Evolutionary conservation across 768 basidiomycete species (phyloP), one percentile per base, ranked within the genome.

Genomic region (Cystofilobasidium macerans): DNA sequence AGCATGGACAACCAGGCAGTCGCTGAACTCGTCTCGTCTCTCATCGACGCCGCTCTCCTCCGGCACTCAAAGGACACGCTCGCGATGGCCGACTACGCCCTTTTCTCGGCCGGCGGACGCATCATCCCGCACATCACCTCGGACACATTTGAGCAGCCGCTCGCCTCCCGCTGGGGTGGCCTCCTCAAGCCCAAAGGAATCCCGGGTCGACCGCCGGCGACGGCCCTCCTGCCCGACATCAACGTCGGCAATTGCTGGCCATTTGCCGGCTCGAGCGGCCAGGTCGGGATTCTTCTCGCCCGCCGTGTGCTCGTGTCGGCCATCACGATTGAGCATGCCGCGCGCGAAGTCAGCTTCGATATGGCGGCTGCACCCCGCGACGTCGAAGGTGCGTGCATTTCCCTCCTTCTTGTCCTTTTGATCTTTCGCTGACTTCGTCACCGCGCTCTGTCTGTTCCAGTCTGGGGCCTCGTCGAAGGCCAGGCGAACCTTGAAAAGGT

Each of bases 211-310:
- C 83, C 89, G 0, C 92, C 94, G 0, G 83, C 90, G 57, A 86
- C 83, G 0, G 89, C 89, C 3, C 79, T 99, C n/a, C 87, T 94
- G 72, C 86, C 88, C 66, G 89, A 95, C 69, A 78, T 80, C 32
- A 82, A 86, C 63, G 84, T 84, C 38, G 94, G 95, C 3, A 82
- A 86, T 64, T 99, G 94, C 76, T 99, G 94, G 92, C 89, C 94
- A 1, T 90, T 98, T 78, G 78, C 78, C 7, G 93, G 93, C 0
- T 71, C 79, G 22, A 75, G 81, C 57, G 94, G 93, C 4, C 88
- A 88, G 72, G 77, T 98, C 13, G 94, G 89, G 6, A 85, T 99
- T 35, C 79, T 80, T 40, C 83, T 99, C 33, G 84, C 85, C 2
- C 81, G 82, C 7, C 79, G 79, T n/a, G 79, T 82, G 11, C 79